Evolutionary conservation across 768 basidiomycete genomes (phyloP).

Genomic region (Kwoniella sp.): DNA sequence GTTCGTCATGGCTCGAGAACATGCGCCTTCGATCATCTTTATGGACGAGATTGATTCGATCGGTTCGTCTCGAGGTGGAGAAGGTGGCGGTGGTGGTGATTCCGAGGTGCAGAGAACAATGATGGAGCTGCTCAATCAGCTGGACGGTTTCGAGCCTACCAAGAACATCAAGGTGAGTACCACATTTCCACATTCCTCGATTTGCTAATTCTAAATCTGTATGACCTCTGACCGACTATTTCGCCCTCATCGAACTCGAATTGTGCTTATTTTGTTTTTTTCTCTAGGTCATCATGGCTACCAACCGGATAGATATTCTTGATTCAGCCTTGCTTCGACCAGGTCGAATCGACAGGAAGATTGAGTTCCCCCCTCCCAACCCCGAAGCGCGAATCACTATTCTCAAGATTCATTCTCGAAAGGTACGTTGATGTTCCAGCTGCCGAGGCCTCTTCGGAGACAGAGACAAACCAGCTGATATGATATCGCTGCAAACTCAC

Average conservation of each 20-base stretch:
- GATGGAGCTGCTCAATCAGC: slow-evolving; percentile 83
- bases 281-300: slow-evolving; percentile 80
- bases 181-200: slow-evolving; percentile 1
- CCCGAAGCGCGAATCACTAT: slow-evolving; percentile 97
- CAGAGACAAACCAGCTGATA: background rate
- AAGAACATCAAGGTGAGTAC: slow-evolving; percentile 71
- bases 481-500: background rate
- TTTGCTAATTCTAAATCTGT: slow-evolving; percentile 2
- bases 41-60: slow-evolving; percentile 99
- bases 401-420: slow-evolving; percentile 92
- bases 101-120: slow-evolving; percentile 89
- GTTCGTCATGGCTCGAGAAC: slow-evolving; percentile 97
- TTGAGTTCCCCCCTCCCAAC: slow-evolving; percentile 92
- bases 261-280: background rate
- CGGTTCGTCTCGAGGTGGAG: slow-evolving; percentile 84
- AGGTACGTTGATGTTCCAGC: slow-evolving; percentile 60
- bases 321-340: slow-evolving; percentile 90
- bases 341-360: slow-evolving; percentile 94
- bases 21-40: slow-evolving; percentile 97
- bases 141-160: slow-evolving; percentile 82
- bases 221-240: too few relatives aligned
- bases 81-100: slow-evolving; percentile 71
- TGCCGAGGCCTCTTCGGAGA: background rate
- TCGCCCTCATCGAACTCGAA: too few relatives aligned
- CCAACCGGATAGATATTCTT: slow-evolving; percentile 92